Percentiles rank a stretch among this genome's conserved stretches.
phyloP scores from a whole-genome alignment of 129 eudicot species.

The Scalesia atractyloides region DNA sequence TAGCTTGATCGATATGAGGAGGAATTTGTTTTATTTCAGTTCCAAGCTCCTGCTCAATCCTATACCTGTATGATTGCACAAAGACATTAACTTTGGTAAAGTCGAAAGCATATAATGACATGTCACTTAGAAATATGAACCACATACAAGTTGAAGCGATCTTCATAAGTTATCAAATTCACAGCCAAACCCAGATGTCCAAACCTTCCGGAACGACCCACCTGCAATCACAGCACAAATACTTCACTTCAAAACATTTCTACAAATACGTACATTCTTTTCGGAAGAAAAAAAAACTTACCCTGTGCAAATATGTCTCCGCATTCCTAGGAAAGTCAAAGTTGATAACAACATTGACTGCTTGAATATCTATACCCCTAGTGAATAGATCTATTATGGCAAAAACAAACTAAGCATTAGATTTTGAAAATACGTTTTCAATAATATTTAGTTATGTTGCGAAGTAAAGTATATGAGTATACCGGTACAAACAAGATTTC shows the following conservation, averaged over 20 bases:
- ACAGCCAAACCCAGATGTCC: constrained; percentile 75
- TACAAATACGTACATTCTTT: background rate
- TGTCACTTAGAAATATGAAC: constrained; percentile 10
- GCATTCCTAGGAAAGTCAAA: constrained; percentile 79
- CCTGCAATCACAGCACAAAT: constrained; percentile 40
- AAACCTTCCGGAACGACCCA: constrained; percentile 74
- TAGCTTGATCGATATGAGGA: constrained; percentile 60
- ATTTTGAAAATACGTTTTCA: background rate
- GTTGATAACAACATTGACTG: constrained; percentile 78
- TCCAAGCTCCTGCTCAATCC: constrained; percentile 83
- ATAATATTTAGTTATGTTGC: background rate
- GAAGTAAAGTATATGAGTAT: constrained; percentile 20
- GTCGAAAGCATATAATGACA: background rate
- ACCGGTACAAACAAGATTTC: constrained; percentile 91
- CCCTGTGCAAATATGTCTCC: constrained; percentile 83
- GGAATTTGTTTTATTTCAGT: constrained; percentile 78
- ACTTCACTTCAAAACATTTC: constrained; percentile 9
- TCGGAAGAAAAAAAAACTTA: constrained; percentile 24
- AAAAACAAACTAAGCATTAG: constrained; percentile 19
- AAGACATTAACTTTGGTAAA: constrained; percentile 13
- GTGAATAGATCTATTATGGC: constrained; percentile 65
- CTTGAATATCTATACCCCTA: constrained; percentile 79
- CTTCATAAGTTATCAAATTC: constrained; percentile 66
- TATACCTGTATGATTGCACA: constrained; percentile 46
- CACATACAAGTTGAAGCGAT: constrained; percentile 71